Evolutionary conservation across 768 basidiomycete species (phyloP), one percentile per base, ranked within the genome.

Genomic region (Gyrodon lividus): DNA sequence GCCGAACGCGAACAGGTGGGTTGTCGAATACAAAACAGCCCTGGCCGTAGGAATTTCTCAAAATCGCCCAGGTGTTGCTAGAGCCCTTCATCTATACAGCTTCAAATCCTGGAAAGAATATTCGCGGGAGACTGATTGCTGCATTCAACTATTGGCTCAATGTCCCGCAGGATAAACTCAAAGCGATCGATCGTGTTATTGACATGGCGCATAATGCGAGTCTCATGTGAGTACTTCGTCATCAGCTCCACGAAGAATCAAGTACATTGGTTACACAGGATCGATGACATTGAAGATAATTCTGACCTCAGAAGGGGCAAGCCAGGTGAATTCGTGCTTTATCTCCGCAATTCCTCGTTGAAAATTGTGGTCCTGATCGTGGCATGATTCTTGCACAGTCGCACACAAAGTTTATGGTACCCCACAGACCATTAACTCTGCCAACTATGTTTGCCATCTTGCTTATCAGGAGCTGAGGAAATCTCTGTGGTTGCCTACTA

Each of bases 321-420:
- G 30, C 92, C 92, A 57, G 88, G 87, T 86, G 55, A 34, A 38
- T 59, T 9, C 9, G 16, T 9, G 17, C 14, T 45, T 16, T 22
- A 31, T 14, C 8, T 30, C 30, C 31, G 22, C 10, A 28, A 10
- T 46, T 12, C 33, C 6, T 19, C n/a, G 16, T 19, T 7, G 35
- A 19, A 37, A 1, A n/a, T n/a, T n/a, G 16, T 1, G 24, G 16
- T 24, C 10, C 1, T 45, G 5, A 12, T 10, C 10, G 8, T 28
- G 28, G 10, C 35, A 22, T 22, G 24, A 19, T 30, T 26, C n/a
- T 24, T 13, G 41, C 35, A 13, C n/a, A 84, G 93, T 93, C n/a
- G 83, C 93, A 0, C 93, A 98, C 73, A 92, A 89, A 74, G 92
- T 98, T 54, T 98, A 93, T 60, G 94, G 94, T 1, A 74, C 94